Base-by-base conservation (phyloP, 306 rosid genomes). In the Vicia villosa region DNA sequence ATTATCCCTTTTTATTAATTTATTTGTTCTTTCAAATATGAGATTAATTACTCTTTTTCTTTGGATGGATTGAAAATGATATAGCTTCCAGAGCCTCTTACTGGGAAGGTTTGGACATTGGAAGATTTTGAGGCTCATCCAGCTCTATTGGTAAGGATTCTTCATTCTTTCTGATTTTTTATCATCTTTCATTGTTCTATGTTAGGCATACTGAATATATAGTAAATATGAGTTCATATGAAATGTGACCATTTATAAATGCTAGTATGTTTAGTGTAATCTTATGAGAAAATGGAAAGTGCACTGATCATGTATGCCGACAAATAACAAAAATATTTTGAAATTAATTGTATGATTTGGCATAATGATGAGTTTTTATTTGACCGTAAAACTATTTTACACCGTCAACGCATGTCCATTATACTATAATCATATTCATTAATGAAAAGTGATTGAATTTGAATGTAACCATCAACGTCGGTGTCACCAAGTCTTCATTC, bases 51-150 rank as follows among this genome's bases (percentile, higher is more conserved):
- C 16, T 9, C 6, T 38, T 66, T 0, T 13, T 68, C n/a, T 30
- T 61, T 19, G 14, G 26, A 73, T 82, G 68, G 41, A 49, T 26
- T 56, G 37, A 26, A 56, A 26, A 14, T 56, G 40, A 3, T 21
- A 5, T 5, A 52, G 59, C 59, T 52, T 21, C 4, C 97, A 36
- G 98, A 93, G 86, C 98, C 98, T 60, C 92, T 88, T 32, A 85
- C 97, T 8, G 97, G 94, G 74, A 88, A 83, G 79, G 80, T 85
- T 68, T 93, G 97, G 97, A 81, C 79, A 76, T 73, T 88, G 84
- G 87, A 78, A 40, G 98, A 93, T 73, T 90, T 93, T 84, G 98
- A 93, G 83, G 73, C 86, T 21, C 74, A 90, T 79, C 98, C 98
- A 74, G 97, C 98, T 68, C 78, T 93, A 43, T 78, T 90, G 96